These are phyloP conservation scores for Globisporangium uncinulatum DNA, from an alignment of 352 stramenopile genomes.

Conservation along the genomic window DNA sequence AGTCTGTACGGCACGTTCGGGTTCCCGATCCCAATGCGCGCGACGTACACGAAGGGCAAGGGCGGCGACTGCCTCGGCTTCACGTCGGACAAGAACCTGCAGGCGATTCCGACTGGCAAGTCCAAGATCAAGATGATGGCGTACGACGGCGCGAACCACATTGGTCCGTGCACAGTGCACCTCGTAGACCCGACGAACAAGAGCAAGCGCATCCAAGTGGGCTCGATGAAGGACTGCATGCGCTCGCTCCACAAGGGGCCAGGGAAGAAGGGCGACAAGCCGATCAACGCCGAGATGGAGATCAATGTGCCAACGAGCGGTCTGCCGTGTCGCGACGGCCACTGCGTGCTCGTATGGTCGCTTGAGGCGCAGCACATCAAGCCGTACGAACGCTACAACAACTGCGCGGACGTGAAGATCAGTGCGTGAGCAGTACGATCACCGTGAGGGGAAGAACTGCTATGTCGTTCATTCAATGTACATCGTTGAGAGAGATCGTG, in stretches of 20 bases:
- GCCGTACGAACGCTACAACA: slow-evolving; percentile 31
- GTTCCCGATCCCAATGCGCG: slow-evolving; percentile 26
- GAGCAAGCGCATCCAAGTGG: slow-evolving; percentile 26
- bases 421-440: too few relatives aligned
- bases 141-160: slow-evolving; percentile 36
- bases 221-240: slow-evolving; percentile 35
- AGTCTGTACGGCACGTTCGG: slow-evolving; percentile 28
- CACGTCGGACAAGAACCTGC: slow-evolving; percentile 24
- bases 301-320: slow-evolving; percentile 24
- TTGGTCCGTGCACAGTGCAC: slow-evolving; percentile 29
- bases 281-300: slow-evolving; percentile 27
- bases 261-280: slow-evolving; percentile 20
- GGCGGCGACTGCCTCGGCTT: slow-evolving; percentile 31
- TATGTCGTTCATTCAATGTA: too few relatives aligned
- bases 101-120: slow-evolving; percentile 18
- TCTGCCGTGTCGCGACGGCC: slow-evolving; percentile 15
- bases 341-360: slow-evolving; percentile 4
- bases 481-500: too few relatives aligned
- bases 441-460: too few relatives aligned
- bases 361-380: background rate
- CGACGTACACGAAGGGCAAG: slow-evolving; percentile 13
- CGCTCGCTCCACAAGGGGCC: slow-evolving; percentile 24
- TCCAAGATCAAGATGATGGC: slow-evolving; percentile 35
- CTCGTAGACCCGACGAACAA: slow-evolving; percentile 25
- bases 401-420: slow-evolving; percentile 30